A percentile compares a stretch with the other conserved stretches of the same genome.
These are phyloP conservation scores for Aschersonia sp. DNA, from an alignment of 2,329 filamentous ascomycete genomes.

Conservation along the genomic window DNA sequence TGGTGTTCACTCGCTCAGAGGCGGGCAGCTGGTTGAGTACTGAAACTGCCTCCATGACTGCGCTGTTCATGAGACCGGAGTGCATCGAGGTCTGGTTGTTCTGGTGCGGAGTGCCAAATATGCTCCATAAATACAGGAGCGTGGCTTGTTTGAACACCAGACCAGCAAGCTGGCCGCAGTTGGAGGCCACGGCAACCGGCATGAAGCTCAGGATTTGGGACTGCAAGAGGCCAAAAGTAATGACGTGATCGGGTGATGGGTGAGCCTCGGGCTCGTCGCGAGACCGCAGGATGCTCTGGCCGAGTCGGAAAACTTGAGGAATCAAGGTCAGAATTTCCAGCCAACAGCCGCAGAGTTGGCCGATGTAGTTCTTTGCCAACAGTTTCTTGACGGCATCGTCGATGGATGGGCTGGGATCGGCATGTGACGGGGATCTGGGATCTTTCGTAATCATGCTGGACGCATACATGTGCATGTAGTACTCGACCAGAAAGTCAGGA, in stretches of 20 bases:
- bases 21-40: conserved; percentile 17
- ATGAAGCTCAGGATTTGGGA: conserved; percentile 24
- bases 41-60: conserved; percentile 15
- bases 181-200: conserved; percentile 18
- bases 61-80: conserved; percentile 11
- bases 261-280: not conserved
- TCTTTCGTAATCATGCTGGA: conserved; percentile 31
- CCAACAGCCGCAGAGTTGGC: conserved; percentile 24
- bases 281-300: conserved; percentile 20
- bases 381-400: conserved; percentile 15
- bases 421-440: conserved; percentile 13
- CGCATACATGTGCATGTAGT: conserved; percentile 30
- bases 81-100: conserved; percentile 8
- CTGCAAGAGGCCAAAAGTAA: conserved; percentile 27
- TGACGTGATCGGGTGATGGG: conserved; percentile 23
- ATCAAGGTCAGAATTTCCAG: conserved; percentile 21
- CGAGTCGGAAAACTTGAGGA: conserved; percentile 25
- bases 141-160: conserved; percentile 29
- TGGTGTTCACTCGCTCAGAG: conserved; percentile 21
- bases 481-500: conserved; percentile 30
- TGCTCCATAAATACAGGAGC: conserved; percentile 25
- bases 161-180: conserved; percentile 23
- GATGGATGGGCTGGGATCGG: conserved; percentile 16
- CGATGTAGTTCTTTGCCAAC: conserved; percentile 16
- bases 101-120: conserved; percentile 15